Conservation (phyloP, 164 flowering plant genomes). For the Brasenia schreberi region DNA sequence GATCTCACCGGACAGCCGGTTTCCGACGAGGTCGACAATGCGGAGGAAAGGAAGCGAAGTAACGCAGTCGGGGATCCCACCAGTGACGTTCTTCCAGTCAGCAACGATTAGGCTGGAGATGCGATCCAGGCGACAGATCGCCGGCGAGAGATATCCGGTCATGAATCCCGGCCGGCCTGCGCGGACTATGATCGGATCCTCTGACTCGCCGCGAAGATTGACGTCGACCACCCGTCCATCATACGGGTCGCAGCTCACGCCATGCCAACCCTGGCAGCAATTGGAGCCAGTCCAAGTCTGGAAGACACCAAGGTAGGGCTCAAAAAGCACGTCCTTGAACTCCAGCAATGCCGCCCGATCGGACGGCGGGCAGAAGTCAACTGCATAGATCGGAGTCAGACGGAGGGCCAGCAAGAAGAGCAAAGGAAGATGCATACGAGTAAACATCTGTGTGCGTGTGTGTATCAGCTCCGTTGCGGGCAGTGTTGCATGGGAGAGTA, state of each 20-base stretch:
- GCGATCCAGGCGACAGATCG: slow-evolving; percentile 44
- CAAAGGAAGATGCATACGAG: background rate
- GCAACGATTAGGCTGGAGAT: slow-evolving; percentile 56
- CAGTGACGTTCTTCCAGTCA: slow-evolving; percentile 56
- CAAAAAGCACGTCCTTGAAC: slow-evolving; percentile 41
- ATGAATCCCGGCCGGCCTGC: slow-evolving; percentile 62
- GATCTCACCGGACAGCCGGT: slow-evolving; percentile 46
- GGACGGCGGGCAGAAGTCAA: slow-evolving; percentile 40
- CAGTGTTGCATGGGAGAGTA: too few species aligned
- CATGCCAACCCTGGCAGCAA: slow-evolving; percentile 77
- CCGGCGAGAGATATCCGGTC: slow-evolving; percentile 73
- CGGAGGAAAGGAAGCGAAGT: slow-evolving; percentile 43
- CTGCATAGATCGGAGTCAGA: slow-evolving; percentile 3
- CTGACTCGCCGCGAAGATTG: slow-evolving; percentile 78
- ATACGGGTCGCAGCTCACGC: slow-evolving; percentile 66
- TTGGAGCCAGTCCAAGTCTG: slow-evolving; percentile 69
- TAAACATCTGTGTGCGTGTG: background rate
- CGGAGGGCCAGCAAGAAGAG: background rate
- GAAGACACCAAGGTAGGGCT: slow-evolving; percentile 68
- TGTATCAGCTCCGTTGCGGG: background rate
- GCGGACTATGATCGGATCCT: slow-evolving; percentile 55
- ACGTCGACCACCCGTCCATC: slow-evolving; percentile 56
- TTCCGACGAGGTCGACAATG: slow-evolving; percentile 58
- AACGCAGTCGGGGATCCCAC: slow-evolving; percentile 57
- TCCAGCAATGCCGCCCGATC: slow-evolving; percentile 65